phyloP scores from a whole-genome alignment of 1,284 basidiomycete species.

The Puccinia sorghi region DNA sequence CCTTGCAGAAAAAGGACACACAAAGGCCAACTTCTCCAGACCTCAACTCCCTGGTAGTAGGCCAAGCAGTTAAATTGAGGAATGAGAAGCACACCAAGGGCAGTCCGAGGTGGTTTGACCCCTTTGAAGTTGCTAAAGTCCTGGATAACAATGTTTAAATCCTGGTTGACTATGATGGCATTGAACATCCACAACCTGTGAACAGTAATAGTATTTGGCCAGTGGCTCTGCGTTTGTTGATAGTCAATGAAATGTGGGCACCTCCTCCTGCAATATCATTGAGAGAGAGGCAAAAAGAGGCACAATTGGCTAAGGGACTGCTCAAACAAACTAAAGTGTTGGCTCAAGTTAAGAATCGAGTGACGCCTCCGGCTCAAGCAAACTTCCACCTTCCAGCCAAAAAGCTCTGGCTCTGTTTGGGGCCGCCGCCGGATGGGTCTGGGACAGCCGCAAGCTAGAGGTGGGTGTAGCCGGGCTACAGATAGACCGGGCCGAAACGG shows the following conservation, averaged over 20 bases:
- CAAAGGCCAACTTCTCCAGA: not conserved
- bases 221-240: not conserved
- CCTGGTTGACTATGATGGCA: not conserved
- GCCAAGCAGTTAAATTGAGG: not conserved
- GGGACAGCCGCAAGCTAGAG: no score
- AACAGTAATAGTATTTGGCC: not conserved
- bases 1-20: not conserved
- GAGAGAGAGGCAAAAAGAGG: not conserved
- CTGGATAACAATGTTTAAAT: not conserved
- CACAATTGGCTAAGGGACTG: not conserved
- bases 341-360: not conserved
- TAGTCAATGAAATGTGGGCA: not conserved
- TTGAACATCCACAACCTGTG: not conserved
- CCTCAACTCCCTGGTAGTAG: not conserved
- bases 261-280: not conserved
- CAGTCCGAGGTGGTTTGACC: constrained; percentile 1
- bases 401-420: no score
- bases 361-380: no score
- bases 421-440: no score
- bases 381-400: no score
- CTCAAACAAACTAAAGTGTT: not conserved
- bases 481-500: no score
- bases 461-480: no score
- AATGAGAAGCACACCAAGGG: constrained; percentile 14
- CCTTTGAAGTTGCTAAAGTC: not conserved